Base-by-base conservation (phyloP, 2,329 filamentous ascomycete genomes). In the Paramyrothecium sp. region DNA sequence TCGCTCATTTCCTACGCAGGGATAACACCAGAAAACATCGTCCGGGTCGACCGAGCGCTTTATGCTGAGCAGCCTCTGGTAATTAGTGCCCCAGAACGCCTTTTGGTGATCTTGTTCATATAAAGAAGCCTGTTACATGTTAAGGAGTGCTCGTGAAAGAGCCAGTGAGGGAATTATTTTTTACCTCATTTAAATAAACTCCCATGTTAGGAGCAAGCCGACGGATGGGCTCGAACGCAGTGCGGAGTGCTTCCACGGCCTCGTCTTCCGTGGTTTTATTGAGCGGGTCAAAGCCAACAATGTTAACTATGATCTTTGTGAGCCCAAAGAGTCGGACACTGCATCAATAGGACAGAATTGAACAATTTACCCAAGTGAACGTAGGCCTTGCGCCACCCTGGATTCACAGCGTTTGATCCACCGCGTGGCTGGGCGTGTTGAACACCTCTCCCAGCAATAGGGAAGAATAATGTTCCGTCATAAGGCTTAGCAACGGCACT, bases 11-110 rank as follows among this genome's bases (percentile, higher is more conserved):
- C 30, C 51, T 12, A 53, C 33, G 21, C 51, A 53, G 3, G 33
- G 30, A 3, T n/a, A 10, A 21, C 51, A 53, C 51, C 51, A 53
- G n/a, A 53, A 53, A 4, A 53, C 51, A 41, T 53, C 33, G 19
- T 53, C 30, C n/a, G 51, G 51, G 21, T 53, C 51, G 7, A 53
- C 26, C 12, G 51, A n/a, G 16, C 51, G 30, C 33, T 53, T 53
- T 26, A 53, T 53, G n/a, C 10, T 20, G 13, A 41, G 33, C n/a
- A 53, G 20, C 22, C 30, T 38, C 16, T 19, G 17, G 30, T 53
- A 53, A 21, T 53, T 53, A 16, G 16, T 21, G 13, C 51, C 51
- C 51, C 51, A 53, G n/a, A 53, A 53, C n/a, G 30, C 8, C 2
- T 53, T 26, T 38, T 38, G 30, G 16, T 12, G 33, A 13, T 53